phyloP scores from a whole-genome alignment of 163 green algal genomes.

The Chlamydomonas reinhardtii region DNA sequence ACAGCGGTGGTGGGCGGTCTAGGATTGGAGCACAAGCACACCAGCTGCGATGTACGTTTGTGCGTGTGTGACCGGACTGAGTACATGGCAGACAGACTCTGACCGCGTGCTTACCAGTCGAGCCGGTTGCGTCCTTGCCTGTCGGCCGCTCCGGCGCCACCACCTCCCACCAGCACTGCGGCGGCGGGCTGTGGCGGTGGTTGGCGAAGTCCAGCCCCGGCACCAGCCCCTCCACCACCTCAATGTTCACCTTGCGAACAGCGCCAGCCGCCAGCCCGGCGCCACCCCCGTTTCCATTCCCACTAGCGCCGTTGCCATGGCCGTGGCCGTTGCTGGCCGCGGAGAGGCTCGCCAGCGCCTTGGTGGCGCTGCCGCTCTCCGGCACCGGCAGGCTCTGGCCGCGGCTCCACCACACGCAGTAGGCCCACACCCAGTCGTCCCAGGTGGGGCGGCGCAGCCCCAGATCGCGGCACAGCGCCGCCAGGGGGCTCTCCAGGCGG shows the following conservation, averaged over 20 bases:
- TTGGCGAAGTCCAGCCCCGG: constrained; percentile 93
- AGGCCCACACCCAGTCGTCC: constrained; percentile 85
- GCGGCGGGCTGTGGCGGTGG: constrained; percentile 60
- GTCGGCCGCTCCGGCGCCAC: constrained; percentile 31
- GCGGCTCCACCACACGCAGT: constrained; percentile 84
- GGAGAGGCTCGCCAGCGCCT: constrained; percentile 16
- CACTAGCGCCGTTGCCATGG: neutral
- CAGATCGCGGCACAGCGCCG: neutral
- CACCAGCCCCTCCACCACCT: constrained; percentile 78
- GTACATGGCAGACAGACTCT: no score
- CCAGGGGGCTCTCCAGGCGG: constrained; percentile 50
- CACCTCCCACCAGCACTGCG: constrained; percentile 79
- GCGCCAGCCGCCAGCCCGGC: no score
- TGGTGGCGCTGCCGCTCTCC: constrained; percentile 35
- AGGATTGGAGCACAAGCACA: no score
- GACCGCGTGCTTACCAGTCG: no score
- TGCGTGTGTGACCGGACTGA: no score
- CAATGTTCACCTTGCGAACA: constrained; percentile 10
- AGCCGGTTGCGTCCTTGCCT: no score
- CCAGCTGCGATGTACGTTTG: no score
- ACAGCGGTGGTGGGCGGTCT: no score
- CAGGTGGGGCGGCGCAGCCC: constrained; percentile 54
- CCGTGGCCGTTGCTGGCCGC: constrained; percentile 3
- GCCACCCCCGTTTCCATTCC: neutral
- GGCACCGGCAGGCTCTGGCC: constrained; percentile 62